Base-by-base conservation (phyloP, 306 rosid genomes). In the Delonix regia region DNA sequence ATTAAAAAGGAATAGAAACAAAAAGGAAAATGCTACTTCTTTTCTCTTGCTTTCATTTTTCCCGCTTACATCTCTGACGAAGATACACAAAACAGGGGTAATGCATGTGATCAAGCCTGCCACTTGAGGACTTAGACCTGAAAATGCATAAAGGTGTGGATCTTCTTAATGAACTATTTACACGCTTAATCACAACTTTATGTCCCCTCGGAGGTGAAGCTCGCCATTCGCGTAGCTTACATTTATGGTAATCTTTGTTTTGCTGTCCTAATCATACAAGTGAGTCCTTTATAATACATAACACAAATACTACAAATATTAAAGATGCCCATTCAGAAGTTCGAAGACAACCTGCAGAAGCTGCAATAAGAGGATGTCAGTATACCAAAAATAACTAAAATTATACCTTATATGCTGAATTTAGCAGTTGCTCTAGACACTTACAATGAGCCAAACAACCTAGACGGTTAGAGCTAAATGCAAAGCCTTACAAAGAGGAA, bases 101-200 rank as follows among this genome's bases (percentile, higher is more conserved):
- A 85, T 85, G 97, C 92, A 90, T 60, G 79, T 83, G 77, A 84
- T 81, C 88, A 79, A 82, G 97, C 92, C 98, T 86, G 97, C 92
- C 98, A 88, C 90, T 80, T 66, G 74, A 68, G 86, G 90, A 88
- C 97, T 93, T 93, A 76, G 97, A 93, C 98, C 98, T 75, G 88
- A 87, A 86, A 83, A 87, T 59, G 86, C 93, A 84, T 83, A 68
- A 57, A 83, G 81, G 16, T 77, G 81, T 87, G 89, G 83, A 71
- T 82, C 81, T 71, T 89, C 87, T 88, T 83, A 83, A 92, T 87
- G 79, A 83, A 83, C 90, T 93, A 93, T 93, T 87, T 93, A 93
- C 97, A 91, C 78, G 61, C 91, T 51, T 75, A 78, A 69, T 81
- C 88, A 83, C 86, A 87, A 61, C 86, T 78, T 67, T 80, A 77